Evolutionary conservation across 208 protist species (phyloP).

Genomic region (Herpetomonas muscarum): DNA sequence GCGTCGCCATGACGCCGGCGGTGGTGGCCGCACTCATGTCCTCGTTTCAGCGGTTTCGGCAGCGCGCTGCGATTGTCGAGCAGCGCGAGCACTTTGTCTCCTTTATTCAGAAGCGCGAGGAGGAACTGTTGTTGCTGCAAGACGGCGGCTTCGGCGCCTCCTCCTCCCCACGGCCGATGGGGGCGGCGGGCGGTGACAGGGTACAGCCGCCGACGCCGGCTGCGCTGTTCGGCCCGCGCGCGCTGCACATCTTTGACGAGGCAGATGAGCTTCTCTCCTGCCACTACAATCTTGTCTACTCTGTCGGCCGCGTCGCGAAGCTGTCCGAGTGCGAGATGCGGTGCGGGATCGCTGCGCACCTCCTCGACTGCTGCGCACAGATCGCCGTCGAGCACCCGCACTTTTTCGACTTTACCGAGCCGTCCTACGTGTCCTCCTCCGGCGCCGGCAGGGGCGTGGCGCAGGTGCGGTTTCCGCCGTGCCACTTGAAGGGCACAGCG

Average conservation of each 20-base stretch:
- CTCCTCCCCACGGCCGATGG: too few relatives aligned
- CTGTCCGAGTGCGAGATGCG: neutral
- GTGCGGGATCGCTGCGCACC: neutral
- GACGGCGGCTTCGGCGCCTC: too few relatives aligned
- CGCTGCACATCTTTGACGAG: conserved; percentile 9
- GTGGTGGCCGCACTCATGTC: neutral
- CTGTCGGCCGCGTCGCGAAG: neutral
- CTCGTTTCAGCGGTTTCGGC: neutral
- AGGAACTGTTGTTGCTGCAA: neutral
- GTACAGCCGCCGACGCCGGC: neutral
- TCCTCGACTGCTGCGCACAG: neutral
- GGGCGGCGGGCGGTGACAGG: neutral
- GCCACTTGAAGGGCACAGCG: too few relatives aligned
- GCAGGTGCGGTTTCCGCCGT: too few relatives aligned
- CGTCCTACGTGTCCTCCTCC: too few relatives aligned
- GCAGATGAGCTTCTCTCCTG: conserved; percentile 2
- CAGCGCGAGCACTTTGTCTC: neutral
- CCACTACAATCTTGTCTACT: conserved; percentile 1
- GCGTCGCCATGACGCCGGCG: neutral
- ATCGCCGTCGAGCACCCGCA: too few relatives aligned
- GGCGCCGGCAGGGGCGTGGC: too few relatives aligned
- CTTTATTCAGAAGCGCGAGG: conserved; percentile 4
- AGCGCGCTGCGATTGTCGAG: neutral
- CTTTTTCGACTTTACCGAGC: too few relatives aligned
- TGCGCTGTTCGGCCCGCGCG: neutral